phyloP scores from a whole-genome alignment of 371 early-diverging fungal species.

The Mortierella sp. region DNA sequence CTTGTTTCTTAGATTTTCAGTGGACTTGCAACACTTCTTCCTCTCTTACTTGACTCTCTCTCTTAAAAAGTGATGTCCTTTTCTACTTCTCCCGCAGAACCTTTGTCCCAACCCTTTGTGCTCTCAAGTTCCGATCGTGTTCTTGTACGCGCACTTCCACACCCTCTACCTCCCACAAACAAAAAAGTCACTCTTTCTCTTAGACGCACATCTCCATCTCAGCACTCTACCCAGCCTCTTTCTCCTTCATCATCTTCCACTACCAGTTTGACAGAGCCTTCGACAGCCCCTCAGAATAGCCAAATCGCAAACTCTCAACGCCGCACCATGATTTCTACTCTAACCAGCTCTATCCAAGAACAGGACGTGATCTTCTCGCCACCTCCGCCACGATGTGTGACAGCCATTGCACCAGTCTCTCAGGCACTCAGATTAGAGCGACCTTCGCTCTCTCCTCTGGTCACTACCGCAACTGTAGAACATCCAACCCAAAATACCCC shows the following conservation, averaged over 20 bases:
- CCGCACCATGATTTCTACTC: constrained; percentile 20
- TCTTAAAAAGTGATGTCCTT: constrained; percentile 20
- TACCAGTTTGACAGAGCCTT: constrained; percentile 12
- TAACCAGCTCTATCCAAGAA: constrained; percentile 16
- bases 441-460: constrained; percentile 1
- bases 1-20: no score
- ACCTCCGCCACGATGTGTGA: not conserved
- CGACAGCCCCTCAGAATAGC: constrained; percentile 24
- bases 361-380: constrained; percentile 8
- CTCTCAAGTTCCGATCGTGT: constrained; percentile 41
- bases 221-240: constrained; percentile 10
- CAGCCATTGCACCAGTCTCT: no score
- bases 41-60: no score
- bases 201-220: constrained; percentile 16
- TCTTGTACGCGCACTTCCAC: constrained; percentile 43
- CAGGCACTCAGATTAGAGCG: constrained; percentile 4
- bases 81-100: constrained; percentile 25
- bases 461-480: not conserved
- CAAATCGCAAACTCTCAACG: constrained; percentile 24
- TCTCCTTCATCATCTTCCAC: not conserved
- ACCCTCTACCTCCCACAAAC: constrained; percentile 37
- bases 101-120: constrained; percentile 24
- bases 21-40: no score
- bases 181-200: constrained; percentile 46
- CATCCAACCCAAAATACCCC: not conserved